A percentile compares a stretch with the other conserved stretches of the same genome.
Conservation (phyloP, 1,284 basidiomycete genomes). For the Cutaneotrichosporon arboriforme region DNA sequence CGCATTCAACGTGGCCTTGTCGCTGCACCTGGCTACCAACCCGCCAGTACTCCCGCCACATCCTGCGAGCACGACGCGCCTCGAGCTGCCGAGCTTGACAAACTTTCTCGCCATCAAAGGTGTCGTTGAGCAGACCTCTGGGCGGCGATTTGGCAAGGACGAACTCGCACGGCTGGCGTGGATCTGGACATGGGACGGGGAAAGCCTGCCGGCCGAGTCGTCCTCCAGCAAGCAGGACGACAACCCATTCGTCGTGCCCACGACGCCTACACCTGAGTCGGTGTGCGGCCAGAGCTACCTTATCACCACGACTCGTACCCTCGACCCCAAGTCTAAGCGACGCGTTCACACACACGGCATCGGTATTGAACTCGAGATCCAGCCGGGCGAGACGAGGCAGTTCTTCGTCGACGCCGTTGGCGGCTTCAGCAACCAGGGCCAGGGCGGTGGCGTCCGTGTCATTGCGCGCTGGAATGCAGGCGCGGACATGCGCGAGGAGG, state of each 20-base stretch:
- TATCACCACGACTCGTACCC: constrained; percentile 44
- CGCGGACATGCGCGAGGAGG: constrained; percentile 36
- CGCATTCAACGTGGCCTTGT: constrained; percentile 46
- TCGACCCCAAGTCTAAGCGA: constrained; percentile 33
- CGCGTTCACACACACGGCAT: constrained; percentile 44
- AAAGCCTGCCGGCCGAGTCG: constrained; percentile 22
- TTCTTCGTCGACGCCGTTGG: constrained; percentile 30
- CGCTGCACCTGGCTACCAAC: constrained; percentile 45
- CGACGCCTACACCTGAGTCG: not conserved
- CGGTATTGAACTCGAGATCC: constrained; percentile 43
- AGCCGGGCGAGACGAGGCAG: constrained; percentile 42
- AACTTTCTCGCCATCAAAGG: constrained; percentile 39
- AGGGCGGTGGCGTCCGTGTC: constrained; percentile 43
- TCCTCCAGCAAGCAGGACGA: constrained; percentile 18
- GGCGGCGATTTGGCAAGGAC: constrained; percentile 37
- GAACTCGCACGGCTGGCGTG: constrained; percentile 46
- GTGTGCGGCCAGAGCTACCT: constrained; percentile 32
- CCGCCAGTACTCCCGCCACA: constrained; percentile 47
- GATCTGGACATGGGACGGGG: constrained; percentile 48
- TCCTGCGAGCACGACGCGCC: constrained; percentile 23
- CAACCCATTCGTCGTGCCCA: constrained; percentile 22
- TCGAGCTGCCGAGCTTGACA: constrained; percentile 42
- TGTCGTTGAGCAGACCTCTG: constrained; percentile 42
- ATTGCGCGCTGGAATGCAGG: constrained; percentile 45
- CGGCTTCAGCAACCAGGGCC: constrained; percentile 33